Conservation (phyloP, 2,329 filamentous ascomycete genomes). For the Lecanicillium sp. region DNA sequence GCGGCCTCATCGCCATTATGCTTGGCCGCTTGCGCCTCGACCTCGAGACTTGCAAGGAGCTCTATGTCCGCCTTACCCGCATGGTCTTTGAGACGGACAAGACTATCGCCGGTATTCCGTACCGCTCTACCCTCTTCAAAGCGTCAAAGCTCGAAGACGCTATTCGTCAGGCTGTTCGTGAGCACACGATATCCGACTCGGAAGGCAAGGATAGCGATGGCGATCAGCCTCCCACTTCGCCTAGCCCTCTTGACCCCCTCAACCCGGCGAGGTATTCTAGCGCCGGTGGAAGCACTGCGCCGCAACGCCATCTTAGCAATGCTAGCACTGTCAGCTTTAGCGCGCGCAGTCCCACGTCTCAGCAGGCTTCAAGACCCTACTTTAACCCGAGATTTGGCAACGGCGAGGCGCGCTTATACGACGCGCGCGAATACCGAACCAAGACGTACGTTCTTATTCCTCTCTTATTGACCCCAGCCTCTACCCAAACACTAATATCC, state of each 20-base stretch:
- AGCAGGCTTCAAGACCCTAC: conserved; percentile 40
- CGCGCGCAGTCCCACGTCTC: conserved; percentile 51
- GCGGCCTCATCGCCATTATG: conserved; percentile 95
- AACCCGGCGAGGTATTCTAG: conserved; percentile 34
- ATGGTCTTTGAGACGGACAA: conserved; percentile 98
- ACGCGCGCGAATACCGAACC: conserved; percentile 73
- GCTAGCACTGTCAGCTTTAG: conserved; percentile 79
- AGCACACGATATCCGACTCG: conserved; percentile 69
- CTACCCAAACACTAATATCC: conserved; percentile 8
- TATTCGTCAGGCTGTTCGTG: conserved; percentile 78
- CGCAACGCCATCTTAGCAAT: conserved; percentile 63
- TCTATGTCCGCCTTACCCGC: conserved; percentile 90
- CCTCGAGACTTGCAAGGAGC: conserved; percentile 92
- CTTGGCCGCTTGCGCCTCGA: conserved; percentile 84
- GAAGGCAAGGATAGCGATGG: conserved; percentile 81
- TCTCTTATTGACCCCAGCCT: too few species aligned
- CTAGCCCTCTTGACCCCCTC: conserved; percentile 15
- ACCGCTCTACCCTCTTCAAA: conserved; percentile 91
- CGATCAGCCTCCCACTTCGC: conserved; percentile 14
- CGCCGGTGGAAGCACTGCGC: conserved; percentile 23
- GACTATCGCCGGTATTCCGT: conserved; percentile 91
- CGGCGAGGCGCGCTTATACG: conserved; percentile 80
- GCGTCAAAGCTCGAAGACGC: conserved; percentile 95
- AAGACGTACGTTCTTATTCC: conserved; percentile 73
- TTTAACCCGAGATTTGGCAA: conserved; percentile 62